Percentiles rank a stretch among this genome's conserved stretches.
Evolutionary conservation across 495 filamentous ascomycete species (phyloP).

Genomic region (Pyrenula massariospora): DNA sequence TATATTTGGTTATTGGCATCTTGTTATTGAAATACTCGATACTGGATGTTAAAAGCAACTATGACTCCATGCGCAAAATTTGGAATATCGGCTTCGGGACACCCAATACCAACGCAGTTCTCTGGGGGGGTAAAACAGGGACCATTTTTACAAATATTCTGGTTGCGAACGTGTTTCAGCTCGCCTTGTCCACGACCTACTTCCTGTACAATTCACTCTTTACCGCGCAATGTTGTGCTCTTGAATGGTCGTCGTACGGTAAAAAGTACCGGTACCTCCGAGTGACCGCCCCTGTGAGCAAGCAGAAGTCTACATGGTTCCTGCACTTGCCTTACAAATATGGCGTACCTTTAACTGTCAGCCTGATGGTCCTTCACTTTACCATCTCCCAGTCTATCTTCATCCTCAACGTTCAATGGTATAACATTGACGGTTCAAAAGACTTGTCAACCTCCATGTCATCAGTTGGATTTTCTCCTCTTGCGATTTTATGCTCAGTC

Average conservation of each 20-base stretch:
- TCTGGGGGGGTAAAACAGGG: not conserved
- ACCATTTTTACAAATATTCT: slow-evolving; percentile 9
- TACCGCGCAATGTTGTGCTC: slow-evolving; percentile 19
- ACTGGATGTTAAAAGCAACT: not conserved
- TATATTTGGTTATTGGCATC: not conserved
- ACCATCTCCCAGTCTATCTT: slow-evolving; percentile 22
- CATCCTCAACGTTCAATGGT: not conserved
- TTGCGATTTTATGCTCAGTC: not conserved
- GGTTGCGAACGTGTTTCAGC: slow-evolving; percentile 26
- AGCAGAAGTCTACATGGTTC: slow-evolving; percentile 26
- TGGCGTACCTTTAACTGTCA: slow-evolving; percentile 16
- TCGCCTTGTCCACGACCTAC: slow-evolving; percentile 25
- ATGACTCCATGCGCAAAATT: not conserved
- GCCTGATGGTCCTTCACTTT: slow-evolving; percentile 22
- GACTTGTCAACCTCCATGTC: not conserved
- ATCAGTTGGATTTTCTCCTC: not conserved
- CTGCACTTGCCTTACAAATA: slow-evolving; percentile 28
- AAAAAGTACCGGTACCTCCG: slow-evolving; percentile 19
- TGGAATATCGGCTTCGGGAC: not conserved
- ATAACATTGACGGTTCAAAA: not conserved
- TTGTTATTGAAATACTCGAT: not conserved
- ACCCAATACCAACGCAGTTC: not conserved
- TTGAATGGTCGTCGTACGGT: slow-evolving; percentile 15
- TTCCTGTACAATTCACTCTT: slow-evolving; percentile 20
- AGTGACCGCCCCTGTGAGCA: slow-evolving; percentile 18